Percentiles rank a stretch among this genome's conserved stretches.
These are phyloP conservation scores for Mycena pura DNA, from an alignment of 768 basidiomycete genomes.

Conservation along the genomic window DNA sequence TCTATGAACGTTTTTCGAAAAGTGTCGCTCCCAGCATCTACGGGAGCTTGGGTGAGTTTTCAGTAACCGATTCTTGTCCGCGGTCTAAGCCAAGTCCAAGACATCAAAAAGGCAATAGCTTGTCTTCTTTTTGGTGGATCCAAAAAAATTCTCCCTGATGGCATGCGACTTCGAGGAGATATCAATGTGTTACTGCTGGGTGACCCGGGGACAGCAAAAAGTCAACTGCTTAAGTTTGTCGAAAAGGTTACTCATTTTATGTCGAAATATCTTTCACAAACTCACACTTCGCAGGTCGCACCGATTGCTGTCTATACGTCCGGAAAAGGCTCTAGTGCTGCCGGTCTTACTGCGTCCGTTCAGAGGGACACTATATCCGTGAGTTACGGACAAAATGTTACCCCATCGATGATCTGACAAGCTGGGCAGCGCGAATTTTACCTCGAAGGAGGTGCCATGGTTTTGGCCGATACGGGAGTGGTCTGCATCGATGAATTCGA, in stretches of 20 bases:
- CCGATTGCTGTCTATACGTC: constrained; percentile 99
- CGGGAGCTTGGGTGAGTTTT: constrained; percentile 80
- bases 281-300: constrained; percentile 66
- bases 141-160: constrained; percentile 96
- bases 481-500: constrained; percentile 99
- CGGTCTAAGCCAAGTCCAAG: constrained; percentile 47
- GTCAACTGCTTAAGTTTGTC: constrained; percentile 97
- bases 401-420: constrained; percentile 9
- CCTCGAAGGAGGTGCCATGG: constrained; percentile 99
- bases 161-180: constrained; percentile 95
- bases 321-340: constrained; percentile 97
- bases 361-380: constrained; percentile 93
- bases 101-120: constrained; percentile 97
- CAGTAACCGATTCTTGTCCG: background rate
- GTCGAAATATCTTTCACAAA: background rate
- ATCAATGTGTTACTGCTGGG: constrained; percentile 97
- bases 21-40: constrained; percentile 98
- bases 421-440: constrained; percentile 91
- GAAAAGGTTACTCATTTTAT: constrained; percentile 69
- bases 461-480: constrained; percentile 96
- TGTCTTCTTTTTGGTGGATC: constrained; percentile 98
- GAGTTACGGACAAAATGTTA: constrained; percentile 36
- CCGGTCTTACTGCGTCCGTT: constrained; percentile 96
- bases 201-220: constrained; percentile 98
- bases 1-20: constrained; percentile 92